A percentile compares a stretch with the other conserved stretches of the same genome.
These are phyloP conservation scores for Aspergillus nidulans DNA, from an alignment of 495 filamentous ascomycete genomes.

Conservation along the genomic window DNA sequence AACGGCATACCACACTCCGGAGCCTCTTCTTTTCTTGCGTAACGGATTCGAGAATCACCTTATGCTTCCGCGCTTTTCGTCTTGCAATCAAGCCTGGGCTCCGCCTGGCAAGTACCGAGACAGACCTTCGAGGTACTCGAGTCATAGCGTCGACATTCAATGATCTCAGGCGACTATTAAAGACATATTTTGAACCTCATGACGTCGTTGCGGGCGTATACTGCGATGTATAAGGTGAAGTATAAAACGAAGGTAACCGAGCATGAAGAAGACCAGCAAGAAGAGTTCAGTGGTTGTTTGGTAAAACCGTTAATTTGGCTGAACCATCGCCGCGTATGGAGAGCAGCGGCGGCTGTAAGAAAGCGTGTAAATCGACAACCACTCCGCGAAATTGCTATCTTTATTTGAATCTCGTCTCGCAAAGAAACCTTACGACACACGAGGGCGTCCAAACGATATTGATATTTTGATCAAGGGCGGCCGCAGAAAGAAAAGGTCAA, in stretches of 20 bases:
- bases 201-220: neutral
- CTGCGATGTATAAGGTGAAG: constrained; percentile 1
- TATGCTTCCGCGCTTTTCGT: constrained; percentile 46
- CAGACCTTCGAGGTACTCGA: constrained; percentile 32
- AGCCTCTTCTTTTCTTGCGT: constrained; percentile 59
- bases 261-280: neutral
- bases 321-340: constrained; percentile 16
- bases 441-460: neutral
- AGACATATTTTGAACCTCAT: constrained; percentile 14
- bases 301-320: constrained; percentile 11
- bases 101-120: constrained; percentile 31
- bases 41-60: constrained; percentile 55
- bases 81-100: constrained; percentile 29
- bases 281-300: neutral
- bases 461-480: neutral
- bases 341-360: neutral
- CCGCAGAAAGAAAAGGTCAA: neutral
- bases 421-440: neutral
- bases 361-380: too few relatives aligned
- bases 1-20: constrained; percentile 48
- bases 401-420: neutral
- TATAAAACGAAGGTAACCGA: neutral
- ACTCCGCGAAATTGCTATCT: neutral
- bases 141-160: constrained; percentile 29
- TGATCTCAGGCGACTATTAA: constrained; percentile 19